Conservation (phyloP, 2,329 filamentous ascomycete genomes). For the Trichothecium sympodiale region DNA sequence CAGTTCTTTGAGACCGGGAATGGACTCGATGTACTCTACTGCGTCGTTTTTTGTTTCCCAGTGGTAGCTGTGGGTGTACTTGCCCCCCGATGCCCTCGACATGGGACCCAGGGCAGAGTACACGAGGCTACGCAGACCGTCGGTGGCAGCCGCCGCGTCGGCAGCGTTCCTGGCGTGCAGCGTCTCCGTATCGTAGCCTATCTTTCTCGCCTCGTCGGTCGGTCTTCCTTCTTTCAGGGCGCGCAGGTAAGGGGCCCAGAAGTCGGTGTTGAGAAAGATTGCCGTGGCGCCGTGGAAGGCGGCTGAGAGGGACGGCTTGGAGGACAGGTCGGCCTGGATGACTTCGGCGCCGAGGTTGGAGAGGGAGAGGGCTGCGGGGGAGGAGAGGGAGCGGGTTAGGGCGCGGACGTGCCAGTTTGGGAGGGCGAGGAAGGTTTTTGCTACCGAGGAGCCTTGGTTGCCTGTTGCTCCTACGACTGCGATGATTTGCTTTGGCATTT, state of each 20-base stretch:
- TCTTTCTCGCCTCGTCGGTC: slow-evolving; percentile 19
- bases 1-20: slow-evolving; percentile 30
- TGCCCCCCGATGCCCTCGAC: slow-evolving; percentile 28
- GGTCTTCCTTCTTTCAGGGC: slow-evolving; percentile 24
- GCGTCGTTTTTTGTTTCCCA: slow-evolving; percentile 39
- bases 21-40: slow-evolving; percentile 29
- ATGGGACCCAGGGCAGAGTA: slow-evolving; percentile 39
- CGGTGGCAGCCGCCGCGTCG: slow-evolving; percentile 28
- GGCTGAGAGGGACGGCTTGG: slow-evolving; percentile 21
- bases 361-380: slow-evolving; percentile 26
- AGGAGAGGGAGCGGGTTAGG: slow-evolving; percentile 30
- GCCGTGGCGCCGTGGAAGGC: slow-evolving; percentile 30
- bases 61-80: slow-evolving; percentile 31
- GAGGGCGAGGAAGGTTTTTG: slow-evolving; percentile 25
- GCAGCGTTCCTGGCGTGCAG: slow-evolving; percentile 42
- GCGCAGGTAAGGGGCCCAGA: slow-evolving; percentile 30
- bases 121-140: slow-evolving; percentile 24
- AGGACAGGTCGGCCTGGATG: slow-evolving; percentile 30
- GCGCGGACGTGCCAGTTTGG: slow-evolving; percentile 30
- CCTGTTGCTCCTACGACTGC: slow-evolving; percentile 34
- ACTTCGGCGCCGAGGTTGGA: slow-evolving; percentile 27
- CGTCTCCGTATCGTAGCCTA: slow-evolving; percentile 32
- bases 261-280: slow-evolving; percentile 43
- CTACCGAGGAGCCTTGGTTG: slow-evolving; percentile 36
- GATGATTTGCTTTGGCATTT: slow-evolving; percentile 17